phyloP scores from a whole-genome alignment of 345 rosid species.

The Gossypium rotundifolium region DNA sequence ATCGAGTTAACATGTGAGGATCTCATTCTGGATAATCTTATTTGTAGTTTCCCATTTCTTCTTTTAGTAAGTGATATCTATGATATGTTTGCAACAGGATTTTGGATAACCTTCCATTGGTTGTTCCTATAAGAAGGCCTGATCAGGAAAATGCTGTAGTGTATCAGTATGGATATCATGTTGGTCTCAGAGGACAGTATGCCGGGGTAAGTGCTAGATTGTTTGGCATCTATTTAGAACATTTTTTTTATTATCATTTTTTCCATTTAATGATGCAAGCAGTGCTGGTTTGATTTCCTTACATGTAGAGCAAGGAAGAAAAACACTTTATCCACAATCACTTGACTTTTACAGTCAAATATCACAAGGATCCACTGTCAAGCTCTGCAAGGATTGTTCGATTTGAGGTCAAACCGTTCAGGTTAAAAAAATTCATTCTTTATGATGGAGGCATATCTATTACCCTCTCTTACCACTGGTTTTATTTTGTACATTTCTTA shows the following conservation, averaged over 20 bases:
- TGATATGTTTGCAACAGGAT: conserved; percentile 38
- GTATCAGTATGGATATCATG: conserved; percentile 59
- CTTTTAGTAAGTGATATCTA: background rate
- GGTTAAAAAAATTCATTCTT: conserved; percentile 30
- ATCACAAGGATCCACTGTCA: conserved; percentile 55
- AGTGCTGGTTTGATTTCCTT: background rate
- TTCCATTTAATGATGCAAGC: background rate
- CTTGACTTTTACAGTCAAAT: conserved; percentile 62
- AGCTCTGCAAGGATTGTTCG: conserved; percentile 82
- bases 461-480: background rate
- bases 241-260: background rate
- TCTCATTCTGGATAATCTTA: background rate
- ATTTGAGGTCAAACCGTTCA: conserved; percentile 90
- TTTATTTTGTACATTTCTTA: conserved; percentile 1
- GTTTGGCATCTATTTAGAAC: conserved; percentile 2
- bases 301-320: conserved; percentile 60
- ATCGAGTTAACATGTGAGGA: conserved; percentile 48
- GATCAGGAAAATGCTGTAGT: conserved; percentile 42
- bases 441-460: background rate
- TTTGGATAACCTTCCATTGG: conserved; percentile 76
- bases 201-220: conserved; percentile 42
- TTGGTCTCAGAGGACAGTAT: conserved; percentile 63
- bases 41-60: background rate
- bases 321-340: conserved; percentile 87
- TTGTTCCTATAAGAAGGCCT: conserved; percentile 44